Percentiles rank a stretch among this genome's conserved stretches.
phyloP scores from a whole-genome alignment of 2,329 filamentous ascomycete genomes.

The Exophiala phaeomuriformis region DNA sequence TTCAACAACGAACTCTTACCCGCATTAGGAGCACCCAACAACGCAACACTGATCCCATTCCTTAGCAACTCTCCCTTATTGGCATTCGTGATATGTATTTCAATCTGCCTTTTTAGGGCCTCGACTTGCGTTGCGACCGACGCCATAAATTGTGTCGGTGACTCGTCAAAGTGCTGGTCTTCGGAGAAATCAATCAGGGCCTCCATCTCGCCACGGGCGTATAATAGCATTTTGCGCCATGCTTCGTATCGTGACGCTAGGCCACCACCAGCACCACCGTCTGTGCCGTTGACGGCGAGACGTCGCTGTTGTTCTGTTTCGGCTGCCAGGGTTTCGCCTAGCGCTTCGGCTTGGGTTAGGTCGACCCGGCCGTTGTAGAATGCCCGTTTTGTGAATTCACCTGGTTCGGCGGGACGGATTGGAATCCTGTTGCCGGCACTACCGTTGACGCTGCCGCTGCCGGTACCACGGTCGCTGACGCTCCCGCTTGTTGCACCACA shows the following conservation, averaged over 20 bases:
- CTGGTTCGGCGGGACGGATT: slow-evolving; percentile 84
- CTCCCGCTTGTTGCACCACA: slow-evolving; percentile 16
- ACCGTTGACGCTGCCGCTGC: too few relatives aligned
- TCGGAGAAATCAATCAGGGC: slow-evolving; percentile 96
- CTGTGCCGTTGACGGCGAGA: slow-evolving; percentile 71
- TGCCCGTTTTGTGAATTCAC: slow-evolving; percentile 88
- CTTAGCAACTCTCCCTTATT: slow-evolving; percentile 75
- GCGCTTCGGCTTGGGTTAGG: slow-evolving; percentile 69
- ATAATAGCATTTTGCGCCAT: slow-evolving; percentile 71
- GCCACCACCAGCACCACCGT: slow-evolving; percentile 62
- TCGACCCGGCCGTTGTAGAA: slow-evolving; percentile 82
- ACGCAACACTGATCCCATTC: slow-evolving; percentile 74
- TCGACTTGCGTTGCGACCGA: slow-evolving; percentile 62
- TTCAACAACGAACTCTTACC: slow-evolving; percentile 95
- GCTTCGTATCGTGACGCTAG: slow-evolving; percentile 69
- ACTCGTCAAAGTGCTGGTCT: slow-evolving; percentile 94
- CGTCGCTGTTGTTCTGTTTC: slow-evolving; percentile 89
- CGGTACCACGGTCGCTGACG: too few relatives aligned
- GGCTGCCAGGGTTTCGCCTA: slow-evolving; percentile 54
- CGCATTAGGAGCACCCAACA: slow-evolving; percentile 86
- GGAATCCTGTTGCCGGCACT: slow-evolving; percentile 3
- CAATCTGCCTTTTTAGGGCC: slow-evolving; percentile 56
- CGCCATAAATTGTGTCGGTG: slow-evolving; percentile 61
- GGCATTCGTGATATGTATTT: slow-evolving; percentile 65
- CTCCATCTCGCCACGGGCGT: slow-evolving; percentile 83